A percentile compares a stretch with the other conserved stretches of the same genome.
Evolutionary conservation across 1,284 basidiomycete genomes (phyloP).

Genomic region (Ceratobasidium theobromae): DNA sequence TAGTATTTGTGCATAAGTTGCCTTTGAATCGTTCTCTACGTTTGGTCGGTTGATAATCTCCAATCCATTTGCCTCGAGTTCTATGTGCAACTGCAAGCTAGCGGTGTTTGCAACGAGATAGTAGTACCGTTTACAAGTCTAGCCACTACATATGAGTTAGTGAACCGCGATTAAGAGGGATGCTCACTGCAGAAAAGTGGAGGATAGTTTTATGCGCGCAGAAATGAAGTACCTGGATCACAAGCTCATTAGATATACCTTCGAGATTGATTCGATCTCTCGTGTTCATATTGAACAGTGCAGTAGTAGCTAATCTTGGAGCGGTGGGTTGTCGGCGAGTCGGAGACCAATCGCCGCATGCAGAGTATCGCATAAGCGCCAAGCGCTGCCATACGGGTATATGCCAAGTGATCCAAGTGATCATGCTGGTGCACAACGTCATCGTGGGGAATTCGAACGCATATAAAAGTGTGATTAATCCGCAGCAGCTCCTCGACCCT

Average conservation of each 20-base stretch:
- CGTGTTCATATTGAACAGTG: too few relatives aligned
- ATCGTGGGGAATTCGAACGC: neutral
- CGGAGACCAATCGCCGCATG: too few relatives aligned
- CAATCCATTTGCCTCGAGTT: neutral
- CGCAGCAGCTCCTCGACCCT: constrained; percentile 1
- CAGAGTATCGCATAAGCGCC: neutral
- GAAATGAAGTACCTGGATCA: neutral
- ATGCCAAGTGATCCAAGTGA: neutral
- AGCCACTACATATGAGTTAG: neutral
- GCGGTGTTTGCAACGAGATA: neutral
- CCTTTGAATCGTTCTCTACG: neutral
- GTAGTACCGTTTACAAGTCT: neutral
- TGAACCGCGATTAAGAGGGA: neutral
- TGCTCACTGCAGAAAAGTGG: neutral
- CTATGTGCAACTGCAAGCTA: neutral
- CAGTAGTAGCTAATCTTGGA: too few relatives aligned
- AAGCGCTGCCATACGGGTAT: neutral
- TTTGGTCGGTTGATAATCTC: neutral
- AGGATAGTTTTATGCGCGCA: neutral
- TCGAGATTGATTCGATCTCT: too few relatives aligned
- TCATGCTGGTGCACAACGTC: neutral
- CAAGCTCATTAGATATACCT: neutral
- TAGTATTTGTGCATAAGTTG: neutral
- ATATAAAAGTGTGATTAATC: neutral
- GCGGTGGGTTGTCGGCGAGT: too few relatives aligned